Conservation (phyloP, 2,329 filamentous ascomycete species). For the Pseudocercospora pini-densiflorae region DNA sequence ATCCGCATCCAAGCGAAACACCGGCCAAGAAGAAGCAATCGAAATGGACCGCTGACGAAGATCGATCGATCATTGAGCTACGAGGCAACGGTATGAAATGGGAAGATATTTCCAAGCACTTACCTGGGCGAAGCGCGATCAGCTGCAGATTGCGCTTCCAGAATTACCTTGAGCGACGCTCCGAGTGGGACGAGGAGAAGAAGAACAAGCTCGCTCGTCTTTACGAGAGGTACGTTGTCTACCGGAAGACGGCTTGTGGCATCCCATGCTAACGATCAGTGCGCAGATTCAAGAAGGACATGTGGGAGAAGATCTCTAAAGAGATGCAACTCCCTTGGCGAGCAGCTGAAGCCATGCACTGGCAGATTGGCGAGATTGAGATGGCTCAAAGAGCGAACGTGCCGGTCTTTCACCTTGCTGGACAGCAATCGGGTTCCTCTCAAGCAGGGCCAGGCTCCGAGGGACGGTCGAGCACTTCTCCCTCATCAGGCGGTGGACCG, state of each 20-base stretch:
- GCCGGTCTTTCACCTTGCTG: constrained; percentile 71
- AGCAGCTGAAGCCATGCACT: constrained; percentile 97
- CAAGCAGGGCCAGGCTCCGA: constrained; percentile 29
- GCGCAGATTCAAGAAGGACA: constrained; percentile 88
- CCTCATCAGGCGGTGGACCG: constrained; percentile 24
- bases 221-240: constrained; percentile 81
- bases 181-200: constrained; percentile 95
- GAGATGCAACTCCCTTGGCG: constrained; percentile 96
- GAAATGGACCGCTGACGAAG: constrained; percentile 94
- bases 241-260: background rate
- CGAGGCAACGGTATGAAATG: constrained; percentile 94
- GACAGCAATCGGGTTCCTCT: constrained; percentile 30
- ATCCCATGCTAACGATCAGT: constrained; percentile 17
- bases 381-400: constrained; percentile 93
- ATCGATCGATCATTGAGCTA: constrained; percentile 90
- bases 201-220: constrained; percentile 95
- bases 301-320: constrained; percentile 95
- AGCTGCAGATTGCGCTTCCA: constrained; percentile 95
- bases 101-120: constrained; percentile 93
- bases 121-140: constrained; percentile 90
- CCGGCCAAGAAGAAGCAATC: constrained; percentile 94
- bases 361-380: constrained; percentile 90
- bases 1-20: constrained; percentile 58
- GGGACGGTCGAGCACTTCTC: constrained; percentile 35
- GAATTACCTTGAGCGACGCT: constrained; percentile 91